Base-by-base conservation (phyloP, 1,139 yeast species). In the Petasospora fabianii region DNA sequence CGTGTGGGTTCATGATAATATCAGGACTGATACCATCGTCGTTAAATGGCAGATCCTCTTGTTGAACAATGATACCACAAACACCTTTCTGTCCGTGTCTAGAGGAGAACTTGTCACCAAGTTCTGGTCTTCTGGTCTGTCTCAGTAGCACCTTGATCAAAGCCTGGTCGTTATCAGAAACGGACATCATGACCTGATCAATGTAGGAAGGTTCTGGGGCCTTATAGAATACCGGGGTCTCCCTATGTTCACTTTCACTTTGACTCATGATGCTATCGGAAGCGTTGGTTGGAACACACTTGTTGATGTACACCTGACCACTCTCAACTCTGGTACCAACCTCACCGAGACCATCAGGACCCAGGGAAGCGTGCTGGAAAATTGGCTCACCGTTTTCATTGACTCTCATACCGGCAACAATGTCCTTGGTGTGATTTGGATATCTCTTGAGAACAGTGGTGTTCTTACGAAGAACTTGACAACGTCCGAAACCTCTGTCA, bases 11-110 rank as follows among this genome's bases (percentile, higher is more conserved):
- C 60, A 92, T 92, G 59, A 92, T 92, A 53, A 92, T 85, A 66
- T 92, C 98, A 1, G 98, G 98, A 61, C 85, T 96, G 47, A 92
- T 90, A 58, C 98, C 98, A 30, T 84, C 71, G 65, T 92, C 98
- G 50, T 90, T 80, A 68, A 92, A 92, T 42, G 99, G 99, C 94
- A 92, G 80, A 61, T 92, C 98, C 48, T 85, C 74, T 37, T 87
- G 82, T 20, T 97, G 98, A 95, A 97, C 92, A 65, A 90, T 92
- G 62, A 96, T 84, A 17, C 97, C 90, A 68, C 97, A 92, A 46
- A 92, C 98, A 77, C 99, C 99, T 68, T 92, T 92, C 67, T 92
- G 99, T 46, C 99, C 99, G 69, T 92, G 99, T 66, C 99, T 80
- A 13, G 97, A 90, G 9, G 97, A 90, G 61, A 94, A 92, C 64